Percentiles rank a stretch among this genome's conserved stretches.
phyloP scores from a whole-genome alignment of 495 filamentous ascomycete species.

The Alectoria sarmentosa region DNA sequence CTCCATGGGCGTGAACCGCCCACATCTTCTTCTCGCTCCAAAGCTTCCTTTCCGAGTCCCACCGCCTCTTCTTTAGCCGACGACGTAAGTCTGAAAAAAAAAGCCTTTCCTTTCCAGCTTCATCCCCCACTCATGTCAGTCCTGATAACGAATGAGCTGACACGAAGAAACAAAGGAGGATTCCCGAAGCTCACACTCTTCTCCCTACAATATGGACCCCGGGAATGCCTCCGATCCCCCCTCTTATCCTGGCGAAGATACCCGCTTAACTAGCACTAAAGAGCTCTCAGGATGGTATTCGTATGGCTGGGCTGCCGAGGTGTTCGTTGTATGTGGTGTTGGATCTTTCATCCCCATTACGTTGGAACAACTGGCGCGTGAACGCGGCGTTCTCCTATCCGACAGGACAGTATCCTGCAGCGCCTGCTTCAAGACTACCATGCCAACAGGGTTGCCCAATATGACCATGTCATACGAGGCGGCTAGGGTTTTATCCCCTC shows the following conservation, averaged over 20 bases:
- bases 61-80: constrained; percentile 33
- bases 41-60: constrained; percentile 28
- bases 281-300: constrained; percentile 93
- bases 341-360: constrained; percentile 97
- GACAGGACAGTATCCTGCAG: constrained; percentile 68
- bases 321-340: constrained; percentile 85
- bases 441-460: constrained; percentile 26
- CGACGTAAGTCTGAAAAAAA: constrained; percentile 19
- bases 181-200: constrained; percentile 22
- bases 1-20: constrained; percentile 23
- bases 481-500: constrained; percentile 10
- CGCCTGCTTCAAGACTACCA: constrained; percentile 37
- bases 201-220: constrained; percentile 17
- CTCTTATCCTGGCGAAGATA: constrained; percentile 76
- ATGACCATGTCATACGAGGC: constrained; percentile 29
- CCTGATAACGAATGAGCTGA: background rate
- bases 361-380: constrained; percentile 85
- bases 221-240: constrained; percentile 29
- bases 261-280: constrained; percentile 73
- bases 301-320: constrained; percentile 96
- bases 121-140: background rate
- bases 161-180: constrained; percentile 7
- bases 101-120: background rate
- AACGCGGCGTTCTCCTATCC: constrained; percentile 74
- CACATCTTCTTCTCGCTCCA: constrained; percentile 16